phyloP scores from a whole-genome alignment of 257 asterid species.

The Avicennia marina region DNA sequence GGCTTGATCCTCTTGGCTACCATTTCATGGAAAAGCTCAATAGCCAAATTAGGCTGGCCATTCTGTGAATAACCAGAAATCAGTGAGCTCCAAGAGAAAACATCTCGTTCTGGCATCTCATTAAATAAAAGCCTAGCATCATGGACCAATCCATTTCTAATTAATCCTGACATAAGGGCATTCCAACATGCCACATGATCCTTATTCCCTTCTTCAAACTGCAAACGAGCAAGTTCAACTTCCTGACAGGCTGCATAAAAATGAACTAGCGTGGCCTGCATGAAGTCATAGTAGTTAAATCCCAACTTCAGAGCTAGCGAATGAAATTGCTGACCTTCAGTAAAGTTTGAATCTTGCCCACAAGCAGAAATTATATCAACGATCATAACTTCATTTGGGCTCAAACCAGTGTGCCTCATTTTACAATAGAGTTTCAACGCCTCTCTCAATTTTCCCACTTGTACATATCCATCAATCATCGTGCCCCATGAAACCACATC shows the following conservation, averaged over 20 bases:
- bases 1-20: slow-evolving; percentile 54
- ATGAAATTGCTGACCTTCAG: slow-evolving; percentile 77
- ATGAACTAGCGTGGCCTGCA: slow-evolving; percentile 72
- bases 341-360: slow-evolving; percentile 35
- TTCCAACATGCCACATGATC: slow-evolving; percentile 80
- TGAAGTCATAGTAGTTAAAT: slow-evolving; percentile 42
- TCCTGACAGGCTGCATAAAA: slow-evolving; percentile 63
- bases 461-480: slow-evolving; percentile 64
- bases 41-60: slow-evolving; percentile 51
- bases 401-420: slow-evolving; percentile 54
- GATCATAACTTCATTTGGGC: slow-evolving; percentile 76
- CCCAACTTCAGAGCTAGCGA: slow-evolving; percentile 49
- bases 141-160: slow-evolving; percentile 52
- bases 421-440: slow-evolving; percentile 47
- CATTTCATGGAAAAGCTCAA: slow-evolving; percentile 69
- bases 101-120: slow-evolving; percentile 73
- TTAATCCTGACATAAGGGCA: slow-evolving; percentile 68
- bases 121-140: slow-evolving; percentile 53
- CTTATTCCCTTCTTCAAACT: slow-evolving; percentile 66
- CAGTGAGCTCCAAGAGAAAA: slow-evolving; percentile 95
- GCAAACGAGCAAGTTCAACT: slow-evolving; percentile 49
- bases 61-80: slow-evolving; percentile 79
- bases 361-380: slow-evolving; percentile 76
- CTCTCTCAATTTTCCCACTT: slow-evolving; percentile 50
- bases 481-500: slow-evolving; percentile 97